Evolutionary conservation across 306 rosid species (phyloP).

Genomic region (Lablab purpureus): DNA sequence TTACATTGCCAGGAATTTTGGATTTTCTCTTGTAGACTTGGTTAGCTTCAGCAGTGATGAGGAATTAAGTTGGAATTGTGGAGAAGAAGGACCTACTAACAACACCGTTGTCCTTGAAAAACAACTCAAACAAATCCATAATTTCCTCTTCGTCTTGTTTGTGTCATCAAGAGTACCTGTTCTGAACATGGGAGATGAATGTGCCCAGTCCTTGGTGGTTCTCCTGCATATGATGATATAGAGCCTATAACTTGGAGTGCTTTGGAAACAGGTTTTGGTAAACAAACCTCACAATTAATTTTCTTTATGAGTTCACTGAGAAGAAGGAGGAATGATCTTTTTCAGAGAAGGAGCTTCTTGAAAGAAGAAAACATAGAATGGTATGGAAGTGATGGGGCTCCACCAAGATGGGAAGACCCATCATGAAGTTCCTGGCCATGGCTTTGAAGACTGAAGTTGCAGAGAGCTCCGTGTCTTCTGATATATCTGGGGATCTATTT

Average conservation of each 20-base stretch:
- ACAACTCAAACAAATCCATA: conserved; percentile 83
- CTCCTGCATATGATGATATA: conserved; percentile 57
- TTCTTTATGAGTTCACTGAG: conserved; percentile 72
- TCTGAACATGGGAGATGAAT: conserved; percentile 96
- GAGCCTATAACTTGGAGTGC: conserved; percentile 74
- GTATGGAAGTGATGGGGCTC: conserved; percentile 63
- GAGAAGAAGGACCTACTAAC: conserved; percentile 90
- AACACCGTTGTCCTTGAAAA: conserved; percentile 66
- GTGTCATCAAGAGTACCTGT: conserved; percentile 91
- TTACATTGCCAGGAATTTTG: conserved; percentile 64
- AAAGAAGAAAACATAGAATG: conserved; percentile 84
- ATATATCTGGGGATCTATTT: conserved; percentile 64
- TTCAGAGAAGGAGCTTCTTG: conserved; percentile 68
- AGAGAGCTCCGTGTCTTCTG: conserved; percentile 43
- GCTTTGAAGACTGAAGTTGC: conserved; percentile 61
- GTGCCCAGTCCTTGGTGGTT: conserved; percentile 83
- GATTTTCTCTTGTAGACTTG: conserved; percentile 83
- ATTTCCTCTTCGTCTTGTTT: conserved; percentile 72
- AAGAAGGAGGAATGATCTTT: conserved; percentile 66
- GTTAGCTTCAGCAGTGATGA: conserved; percentile 81
- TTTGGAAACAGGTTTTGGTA: conserved; percentile 68
- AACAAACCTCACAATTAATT: conserved; percentile 71
- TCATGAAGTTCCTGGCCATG: conserved; percentile 84
- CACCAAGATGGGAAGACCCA: conserved; percentile 83
- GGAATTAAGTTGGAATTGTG: conserved; percentile 91